Evolutionary conservation across 345 rosid species (phyloP).

Genomic region (Citrus reticulata): DNA sequence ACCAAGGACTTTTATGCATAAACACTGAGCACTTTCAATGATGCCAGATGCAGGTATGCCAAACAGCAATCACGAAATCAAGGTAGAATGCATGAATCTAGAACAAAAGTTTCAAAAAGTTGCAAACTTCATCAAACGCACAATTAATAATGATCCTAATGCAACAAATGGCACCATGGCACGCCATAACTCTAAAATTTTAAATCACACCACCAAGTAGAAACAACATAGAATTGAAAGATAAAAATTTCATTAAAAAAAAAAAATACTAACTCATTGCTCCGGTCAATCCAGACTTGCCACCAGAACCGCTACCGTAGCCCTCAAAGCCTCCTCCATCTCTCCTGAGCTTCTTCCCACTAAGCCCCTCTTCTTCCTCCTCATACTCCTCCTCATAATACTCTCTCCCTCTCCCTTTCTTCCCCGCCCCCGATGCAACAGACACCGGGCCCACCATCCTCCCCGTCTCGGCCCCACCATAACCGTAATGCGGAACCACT

Average conservation of each 20-base stretch:
- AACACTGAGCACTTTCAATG: neutral
- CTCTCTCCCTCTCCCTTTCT: constrained; percentile 67
- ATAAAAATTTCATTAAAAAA: neutral
- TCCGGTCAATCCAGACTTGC: constrained; percentile 49
- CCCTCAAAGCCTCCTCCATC: constrained; percentile 57
- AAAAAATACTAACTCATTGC: constrained; percentile 37
- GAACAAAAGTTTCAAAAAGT: neutral
- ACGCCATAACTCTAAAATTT: neutral
- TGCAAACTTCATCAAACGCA: neutral
- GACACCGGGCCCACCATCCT: constrained; percentile 28
- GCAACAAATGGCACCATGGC: neutral
- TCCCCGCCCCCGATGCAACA: constrained; percentile 35
- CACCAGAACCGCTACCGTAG: constrained; percentile 47
- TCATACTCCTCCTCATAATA: constrained; percentile 53
- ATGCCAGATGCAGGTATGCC: neutral
- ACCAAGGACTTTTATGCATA: neutral
- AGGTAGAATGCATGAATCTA: neutral
- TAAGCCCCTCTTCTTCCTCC: constrained; percentile 55
- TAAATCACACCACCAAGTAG: neutral
- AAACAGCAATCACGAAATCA: neutral
- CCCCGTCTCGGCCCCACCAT: constrained; percentile 37
- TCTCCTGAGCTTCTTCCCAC: constrained; percentile 76
- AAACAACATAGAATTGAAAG: neutral
- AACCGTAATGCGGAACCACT: constrained; percentile 47
- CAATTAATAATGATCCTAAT: neutral